A percentile compares a stretch with the other conserved stretches of the same genome.
Conservation (phyloP, 768 basidiomycete genomes). For the Lyophyllum atratum region DNA sequence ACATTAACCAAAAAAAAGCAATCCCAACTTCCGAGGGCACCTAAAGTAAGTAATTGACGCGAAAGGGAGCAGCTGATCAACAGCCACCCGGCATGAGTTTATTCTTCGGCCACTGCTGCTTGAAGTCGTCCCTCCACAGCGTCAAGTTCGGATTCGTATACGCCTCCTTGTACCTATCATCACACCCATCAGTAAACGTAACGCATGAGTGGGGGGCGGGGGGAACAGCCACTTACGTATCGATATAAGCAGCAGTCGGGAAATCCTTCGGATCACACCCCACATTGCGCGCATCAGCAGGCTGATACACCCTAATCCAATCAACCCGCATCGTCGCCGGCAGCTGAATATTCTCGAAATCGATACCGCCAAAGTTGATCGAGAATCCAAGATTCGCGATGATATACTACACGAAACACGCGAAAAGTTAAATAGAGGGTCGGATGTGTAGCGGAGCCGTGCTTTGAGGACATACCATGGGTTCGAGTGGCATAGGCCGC, state of each 20-base stretch:
- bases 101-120: slow-evolving; percentile 43
- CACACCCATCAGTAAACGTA: not conserved
- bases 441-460: too few relatives aligned
- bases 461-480: slow-evolving; percentile 50
- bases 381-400: slow-evolving; percentile 75
- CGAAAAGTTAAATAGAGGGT: too few relatives aligned
- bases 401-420: slow-evolving; percentile 59
- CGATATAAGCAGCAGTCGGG: slow-evolving; percentile 79
- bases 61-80: slow-evolving; percentile 2
- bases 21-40: not conserved
- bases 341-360: slow-evolving; percentile 54
- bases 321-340: slow-evolving; percentile 72
- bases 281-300: slow-evolving; percentile 46
- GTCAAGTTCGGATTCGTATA: slow-evolving; percentile 47
- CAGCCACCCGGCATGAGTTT: slow-evolving; percentile 22
- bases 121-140: slow-evolving; percentile 35
- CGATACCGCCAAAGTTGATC: slow-evolving; percentile 64
- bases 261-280: slow-evolving; percentile 72
- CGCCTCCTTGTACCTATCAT: slow-evolving; percentile 34
- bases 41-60: not conserved
- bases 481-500: slow-evolving; percentile 68
- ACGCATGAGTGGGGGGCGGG: not conserved
- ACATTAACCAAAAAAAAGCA: not conserved
- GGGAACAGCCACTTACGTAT: slow-evolving; percentile 45
- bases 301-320: slow-evolving; percentile 79